Evolutionary conservation across 2,329 filamentous ascomycete species (phyloP), one percentile per base, ranked within the genome.

Genomic region (Aspergillus fischeri): DNA sequence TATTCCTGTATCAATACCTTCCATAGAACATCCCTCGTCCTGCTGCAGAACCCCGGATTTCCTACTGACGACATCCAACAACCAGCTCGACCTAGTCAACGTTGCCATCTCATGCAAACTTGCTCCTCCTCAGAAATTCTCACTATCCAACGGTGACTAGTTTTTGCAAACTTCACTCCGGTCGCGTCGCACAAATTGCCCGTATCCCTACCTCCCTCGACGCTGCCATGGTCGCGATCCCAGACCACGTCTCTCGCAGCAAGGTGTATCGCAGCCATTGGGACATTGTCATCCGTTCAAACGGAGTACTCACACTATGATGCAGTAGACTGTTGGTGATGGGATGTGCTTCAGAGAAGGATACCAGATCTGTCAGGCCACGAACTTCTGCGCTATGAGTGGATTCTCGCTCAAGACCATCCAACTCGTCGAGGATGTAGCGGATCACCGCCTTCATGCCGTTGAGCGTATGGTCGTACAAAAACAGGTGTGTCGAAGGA

Each of bases 401-500:
- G 2, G 79, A 61, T 51, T 76, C 64, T 0, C 76, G 79, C 60
- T 79, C 77, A 2, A 79, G 59, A 0, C 76, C 76, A 76, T 76
- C 4, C 77, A 65, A 2, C 76, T 77, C 55, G 79, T 79, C 24
- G 1, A 75, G 77, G 32, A 78, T 76, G 49, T 75, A 67, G 4
- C 67, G 68, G 78, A 79, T 4, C 17, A 11, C 1, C 1, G 71
- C 60, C 55, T 73, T 73, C 62, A 77, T 78, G 32, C 73, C 73
- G n/a, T 21, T 44, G 41, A 21, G 8, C 38, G 1, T n/a, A 20
- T 44, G 6, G 38, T 57, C 60, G 29, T 63, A 71, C 52, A 64
- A 66, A 48, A 68, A 71, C 2, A 77, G 75, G 4, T 74, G 62
- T 81, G 78, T 81, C 78, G 0, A 78, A 82, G 10, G 77, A 81